Evolutionary conservation across 495 filamentous ascomycete species (phyloP).

Genomic region (Massariosphaeria phaeospora): DNA sequence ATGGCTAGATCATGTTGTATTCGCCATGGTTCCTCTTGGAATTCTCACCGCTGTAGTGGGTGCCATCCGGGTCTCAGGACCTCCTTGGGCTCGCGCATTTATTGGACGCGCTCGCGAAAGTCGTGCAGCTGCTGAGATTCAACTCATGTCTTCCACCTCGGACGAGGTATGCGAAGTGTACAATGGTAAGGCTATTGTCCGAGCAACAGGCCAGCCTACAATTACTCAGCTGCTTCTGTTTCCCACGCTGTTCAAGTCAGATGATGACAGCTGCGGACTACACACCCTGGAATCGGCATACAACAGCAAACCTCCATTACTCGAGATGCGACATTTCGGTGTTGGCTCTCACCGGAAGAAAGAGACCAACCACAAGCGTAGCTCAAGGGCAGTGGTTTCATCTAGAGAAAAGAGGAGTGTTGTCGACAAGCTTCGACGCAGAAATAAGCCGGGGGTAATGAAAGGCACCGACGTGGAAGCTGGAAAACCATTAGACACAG

Average conservation of each 20-base stretch:
- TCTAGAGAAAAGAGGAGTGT: background rate
- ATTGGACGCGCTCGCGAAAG: conserved; percentile 36
- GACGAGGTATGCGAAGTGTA: conserved; percentile 36
- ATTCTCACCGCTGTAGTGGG: conserved; percentile 17
- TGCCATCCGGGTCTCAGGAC: conserved; percentile 15
- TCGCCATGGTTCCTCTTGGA: conserved; percentile 20
- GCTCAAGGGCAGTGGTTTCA: too few species aligned
- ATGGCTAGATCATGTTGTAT: conserved; percentile 10
- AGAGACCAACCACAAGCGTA: background rate
- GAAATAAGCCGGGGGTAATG: background rate
- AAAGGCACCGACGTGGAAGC: background rate
- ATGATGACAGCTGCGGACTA: background rate
- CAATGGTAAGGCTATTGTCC: conserved; percentile 28
- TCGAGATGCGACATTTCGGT: background rate
- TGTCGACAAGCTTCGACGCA: background rate
- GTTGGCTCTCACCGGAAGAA: background rate
- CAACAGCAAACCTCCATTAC: background rate
- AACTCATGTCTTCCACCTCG: conserved; percentile 38
- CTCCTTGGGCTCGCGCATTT: conserved; percentile 8
- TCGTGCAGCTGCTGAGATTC: conserved; percentile 30
- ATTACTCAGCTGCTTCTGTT: conserved; percentile 4
- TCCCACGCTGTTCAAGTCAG: background rate
- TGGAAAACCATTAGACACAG: background rate
- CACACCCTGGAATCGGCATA: conserved; percentile 7
- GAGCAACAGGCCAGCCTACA: background rate